phyloP scores from a whole-genome alignment of 2,329 filamentous ascomycete species.

The Aspergillus floridensis region DNA sequence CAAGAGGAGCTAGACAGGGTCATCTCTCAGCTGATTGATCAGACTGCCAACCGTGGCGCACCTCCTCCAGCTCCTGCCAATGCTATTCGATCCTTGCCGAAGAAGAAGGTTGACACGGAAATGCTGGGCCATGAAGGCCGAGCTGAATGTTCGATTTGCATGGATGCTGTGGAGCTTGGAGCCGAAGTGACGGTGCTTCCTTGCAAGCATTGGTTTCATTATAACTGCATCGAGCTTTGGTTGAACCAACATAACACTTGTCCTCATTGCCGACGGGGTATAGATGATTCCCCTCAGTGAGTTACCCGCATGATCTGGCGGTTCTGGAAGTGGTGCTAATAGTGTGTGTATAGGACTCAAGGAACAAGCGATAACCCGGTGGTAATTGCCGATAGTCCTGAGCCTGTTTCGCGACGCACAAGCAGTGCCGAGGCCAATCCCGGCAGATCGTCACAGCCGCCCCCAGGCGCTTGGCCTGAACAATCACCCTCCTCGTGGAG shows the following conservation, averaged over 20 bases:
- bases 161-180: conserved; percentile 73
- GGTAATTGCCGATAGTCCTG: conserved; percentile 19
- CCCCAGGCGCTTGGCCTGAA: not conserved
- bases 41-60: conserved; percentile 69
- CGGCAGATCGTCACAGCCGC: not conserved
- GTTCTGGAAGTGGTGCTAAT: conserved; percentile 8
- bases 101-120: conserved; percentile 65
- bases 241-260: conserved; percentile 89
- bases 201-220: conserved; percentile 93
- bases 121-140: conserved; percentile 68
- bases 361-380: conserved; percentile 19
- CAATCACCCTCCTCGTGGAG: conserved; percentile 1
- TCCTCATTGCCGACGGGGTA: conserved; percentile 55
- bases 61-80: conserved; percentile 75
- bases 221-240: conserved; percentile 78
- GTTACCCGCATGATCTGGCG: conserved; percentile 9
- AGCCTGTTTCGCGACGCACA: conserved; percentile 11
- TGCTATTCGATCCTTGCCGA: conserved; percentile 71
- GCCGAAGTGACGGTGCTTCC: conserved; percentile 75
- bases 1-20: conserved; percentile 89
- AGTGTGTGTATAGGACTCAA: conserved; percentile 10
- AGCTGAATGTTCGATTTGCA: conserved; percentile 90
- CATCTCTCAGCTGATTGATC: conserved; percentile 83
- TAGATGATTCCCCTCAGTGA: conserved; percentile 29
- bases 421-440: conserved; percentile 5